Evolutionary conservation across 2,329 filamentous ascomycete genomes (phyloP).

Genomic region (Purpureocillium lavendulum): DNA sequence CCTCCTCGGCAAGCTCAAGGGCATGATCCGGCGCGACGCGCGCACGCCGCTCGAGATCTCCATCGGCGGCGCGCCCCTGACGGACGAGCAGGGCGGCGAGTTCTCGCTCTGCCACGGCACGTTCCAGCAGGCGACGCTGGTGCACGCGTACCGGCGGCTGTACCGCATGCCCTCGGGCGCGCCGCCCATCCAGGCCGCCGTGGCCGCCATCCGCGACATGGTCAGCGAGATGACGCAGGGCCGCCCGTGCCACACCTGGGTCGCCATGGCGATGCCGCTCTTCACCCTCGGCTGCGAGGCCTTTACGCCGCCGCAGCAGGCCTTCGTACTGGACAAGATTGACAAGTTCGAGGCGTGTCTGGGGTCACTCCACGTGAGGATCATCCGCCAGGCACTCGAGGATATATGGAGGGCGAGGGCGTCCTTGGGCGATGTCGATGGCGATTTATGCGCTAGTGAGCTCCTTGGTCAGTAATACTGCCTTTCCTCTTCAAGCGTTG

Average conservation of each 20-base stretch:
- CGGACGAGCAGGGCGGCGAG: constrained; percentile 13
- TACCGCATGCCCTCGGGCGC: constrained; percentile 12
- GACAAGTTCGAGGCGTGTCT: constrained; percentile 16
- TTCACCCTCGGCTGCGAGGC: constrained; percentile 20
- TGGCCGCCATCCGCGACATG: constrained; percentile 12
- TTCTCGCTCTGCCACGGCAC: constrained; percentile 16
- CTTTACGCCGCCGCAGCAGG: constrained; percentile 10
- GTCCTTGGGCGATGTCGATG: constrained; percentile 10
- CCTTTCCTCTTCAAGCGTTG: too few relatives aligned
- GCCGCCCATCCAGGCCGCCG: constrained; percentile 9
- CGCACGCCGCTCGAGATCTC: constrained; percentile 9
- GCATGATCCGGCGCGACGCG: constrained; percentile 15
- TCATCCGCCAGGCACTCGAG: constrained; percentile 14
- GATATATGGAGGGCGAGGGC: constrained; percentile 17
- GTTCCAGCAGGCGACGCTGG: constrained; percentile 17
- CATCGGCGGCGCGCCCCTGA: constrained; percentile 10
- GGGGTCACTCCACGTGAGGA: constrained; percentile 15
- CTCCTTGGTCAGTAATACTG: too few relatives aligned
- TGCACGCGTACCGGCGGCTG: constrained; percentile 15
- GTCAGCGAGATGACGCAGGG: constrained; percentile 18
- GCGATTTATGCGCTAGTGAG: constrained; percentile 4
- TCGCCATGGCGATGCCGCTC: constrained; percentile 20
- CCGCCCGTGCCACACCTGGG: constrained; percentile 20
- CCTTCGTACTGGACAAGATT: constrained; percentile 15
- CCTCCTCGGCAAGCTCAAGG: constrained; percentile 13